These are phyloP conservation scores for Tuctoria greenei DNA, from an alignment of 176 grass and related monocot genomes.

Conservation along the genomic window DNA sequence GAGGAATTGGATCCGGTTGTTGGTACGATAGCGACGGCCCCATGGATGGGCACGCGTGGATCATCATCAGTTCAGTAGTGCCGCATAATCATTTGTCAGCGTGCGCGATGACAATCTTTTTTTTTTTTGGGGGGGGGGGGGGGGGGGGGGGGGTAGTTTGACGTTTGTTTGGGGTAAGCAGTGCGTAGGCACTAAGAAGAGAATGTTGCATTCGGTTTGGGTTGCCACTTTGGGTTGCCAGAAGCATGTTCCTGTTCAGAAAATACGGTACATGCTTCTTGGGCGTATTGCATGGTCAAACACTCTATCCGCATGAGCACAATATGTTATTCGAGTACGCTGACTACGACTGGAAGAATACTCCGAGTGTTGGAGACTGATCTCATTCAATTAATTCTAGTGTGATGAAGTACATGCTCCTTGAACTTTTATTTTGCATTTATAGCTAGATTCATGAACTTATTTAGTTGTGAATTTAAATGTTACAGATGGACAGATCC, in stretches of 20 bases:
- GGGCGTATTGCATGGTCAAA: neutral
- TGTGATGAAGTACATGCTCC: too few species aligned
- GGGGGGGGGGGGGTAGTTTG: neutral
- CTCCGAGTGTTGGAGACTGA: neutral
- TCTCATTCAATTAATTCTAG: neutral
- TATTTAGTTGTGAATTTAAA: too few species aligned
- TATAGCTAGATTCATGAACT: too few species aligned
- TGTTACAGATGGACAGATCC: too few species aligned
- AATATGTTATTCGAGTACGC: neutral
- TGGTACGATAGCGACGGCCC: constrained; percentile 15
- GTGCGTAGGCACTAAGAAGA: neutral
- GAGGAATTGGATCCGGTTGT: neutral
- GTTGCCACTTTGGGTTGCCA: neutral
- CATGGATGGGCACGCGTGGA: neutral
- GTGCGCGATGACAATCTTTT: neutral
- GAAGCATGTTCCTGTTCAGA: neutral
- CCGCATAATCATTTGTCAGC: neutral
- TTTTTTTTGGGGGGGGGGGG: too few species aligned
- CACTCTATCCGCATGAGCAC: neutral
- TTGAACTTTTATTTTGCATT: too few species aligned
- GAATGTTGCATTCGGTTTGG: neutral
- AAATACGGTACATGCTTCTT: neutral
- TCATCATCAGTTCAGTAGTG: neutral
- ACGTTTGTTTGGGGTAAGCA: constrained; percentile 35
- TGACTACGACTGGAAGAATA: neutral